Conservation (phyloP, 805 yeast species). For the Zygosaccharomyces pseudorouxii region DNA sequence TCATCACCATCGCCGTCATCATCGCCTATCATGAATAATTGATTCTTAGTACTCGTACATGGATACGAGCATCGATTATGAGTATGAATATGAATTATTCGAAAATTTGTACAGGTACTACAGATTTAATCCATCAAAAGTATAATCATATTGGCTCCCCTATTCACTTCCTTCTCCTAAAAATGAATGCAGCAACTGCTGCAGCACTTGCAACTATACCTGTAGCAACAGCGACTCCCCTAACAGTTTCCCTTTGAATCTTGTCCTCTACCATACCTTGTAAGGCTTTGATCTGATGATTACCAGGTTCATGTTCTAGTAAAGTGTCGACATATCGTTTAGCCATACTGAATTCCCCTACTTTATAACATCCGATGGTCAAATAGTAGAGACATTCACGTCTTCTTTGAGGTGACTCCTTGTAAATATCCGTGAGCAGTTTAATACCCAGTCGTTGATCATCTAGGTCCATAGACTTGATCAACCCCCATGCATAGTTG, state of each 20-base stretch:
- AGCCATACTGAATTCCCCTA: constrained; percentile 83
- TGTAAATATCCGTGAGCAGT: constrained; percentile 62
- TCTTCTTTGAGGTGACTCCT: constrained; percentile 75
- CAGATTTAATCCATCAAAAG: no score
- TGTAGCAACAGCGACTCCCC: constrained; percentile 83
- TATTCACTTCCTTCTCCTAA: constrained; percentile 21
- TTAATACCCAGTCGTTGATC: constrained; percentile 79
- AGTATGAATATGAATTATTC: no score
- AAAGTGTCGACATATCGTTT: constrained; percentile 79
- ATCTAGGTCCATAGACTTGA: constrained; percentile 58
- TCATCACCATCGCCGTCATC: background rate
- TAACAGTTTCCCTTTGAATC: constrained; percentile 79
- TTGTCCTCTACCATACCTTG: constrained; percentile 76
- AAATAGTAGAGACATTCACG: constrained; percentile 87
- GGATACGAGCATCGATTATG: background rate
- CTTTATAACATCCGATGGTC: constrained; percentile 79
- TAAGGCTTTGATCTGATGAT: constrained; percentile 68
- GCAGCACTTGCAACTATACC: constrained; percentile 84
- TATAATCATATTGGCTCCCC: background rate
- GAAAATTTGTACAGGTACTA: no score
- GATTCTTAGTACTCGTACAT: background rate
- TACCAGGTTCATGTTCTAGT: constrained; percentile 76
- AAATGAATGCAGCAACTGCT: constrained; percentile 39
- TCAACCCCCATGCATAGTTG: constrained; percentile 94
- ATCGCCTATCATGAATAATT: background rate